phyloP scores from a whole-genome alignment of 257 asterid species.

The Striga asiatica region DNA sequence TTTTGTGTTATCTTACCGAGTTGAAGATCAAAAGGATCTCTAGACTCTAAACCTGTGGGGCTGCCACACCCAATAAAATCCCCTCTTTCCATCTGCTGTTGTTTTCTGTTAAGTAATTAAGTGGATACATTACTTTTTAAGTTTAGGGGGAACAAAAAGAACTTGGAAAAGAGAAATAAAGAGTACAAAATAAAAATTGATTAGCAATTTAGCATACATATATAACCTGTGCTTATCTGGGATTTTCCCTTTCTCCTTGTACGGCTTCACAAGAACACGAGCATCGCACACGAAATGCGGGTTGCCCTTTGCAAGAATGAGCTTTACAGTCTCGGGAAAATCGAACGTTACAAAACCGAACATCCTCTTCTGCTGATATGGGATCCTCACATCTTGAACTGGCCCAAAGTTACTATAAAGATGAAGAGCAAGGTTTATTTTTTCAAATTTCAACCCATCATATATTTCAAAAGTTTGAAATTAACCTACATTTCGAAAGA shows the following conservation, averaged over 20 bases:
- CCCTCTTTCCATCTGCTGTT: constrained; percentile 37
- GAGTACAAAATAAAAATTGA: too few species aligned
- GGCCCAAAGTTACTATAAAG: constrained; percentile 50
- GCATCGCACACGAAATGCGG: constrained; percentile 80
- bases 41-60: constrained; percentile 53
- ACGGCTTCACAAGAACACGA: constrained; percentile 13
- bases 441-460: too few species aligned
- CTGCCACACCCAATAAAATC: constrained; percentile 50
- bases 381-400: constrained; percentile 65
- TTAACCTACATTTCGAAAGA: neutral
- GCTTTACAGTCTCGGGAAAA: constrained; percentile 56
- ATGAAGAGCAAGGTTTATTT: too few species aligned
- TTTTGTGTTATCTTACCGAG: constrained; percentile 45
- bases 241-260: constrained; percentile 65
- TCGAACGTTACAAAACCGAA: constrained; percentile 64
- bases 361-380: constrained; percentile 72
- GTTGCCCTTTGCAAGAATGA: constrained; percentile 65
- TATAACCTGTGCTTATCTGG: constrained; percentile 52
- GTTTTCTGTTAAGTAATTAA: constrained; percentile 36
- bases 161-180: too few species aligned
- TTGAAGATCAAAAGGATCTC: constrained; percentile 53
- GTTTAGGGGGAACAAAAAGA: too few species aligned
- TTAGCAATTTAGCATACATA: neutral
- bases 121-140: too few species aligned
- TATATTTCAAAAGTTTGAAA: too few species aligned